Conservation (phyloP, 805 yeast species). For the Metschnikowia aberdeeniae region DNA sequence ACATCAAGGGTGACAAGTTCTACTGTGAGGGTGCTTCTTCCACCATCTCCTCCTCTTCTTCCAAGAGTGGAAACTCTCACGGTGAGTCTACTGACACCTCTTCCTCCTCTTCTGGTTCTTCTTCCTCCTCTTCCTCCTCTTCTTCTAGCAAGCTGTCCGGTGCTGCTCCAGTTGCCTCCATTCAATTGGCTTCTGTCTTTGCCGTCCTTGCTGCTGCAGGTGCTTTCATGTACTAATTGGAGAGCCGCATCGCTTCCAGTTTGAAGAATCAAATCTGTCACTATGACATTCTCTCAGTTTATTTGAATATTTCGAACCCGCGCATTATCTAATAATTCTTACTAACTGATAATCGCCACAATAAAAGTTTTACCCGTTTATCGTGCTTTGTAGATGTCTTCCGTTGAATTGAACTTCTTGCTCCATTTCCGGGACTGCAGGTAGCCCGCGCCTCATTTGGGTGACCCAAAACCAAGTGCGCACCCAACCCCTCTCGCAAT, state of each 20-base stretch:
- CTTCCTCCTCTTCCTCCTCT: constrained; percentile 19
- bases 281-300: constrained; percentile 5
- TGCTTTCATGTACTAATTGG: constrained; percentile 29
- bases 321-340: constrained; percentile 1
- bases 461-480: constrained; percentile 2
- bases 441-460: not conserved
- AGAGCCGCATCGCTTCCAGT: not conserved
- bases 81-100: constrained; percentile 25
- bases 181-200: constrained; percentile 25
- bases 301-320: constrained; percentile 5
- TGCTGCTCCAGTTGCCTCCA: constrained; percentile 23
- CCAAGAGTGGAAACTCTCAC: constrained; percentile 30
- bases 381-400: not conserved
- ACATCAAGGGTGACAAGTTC: constrained; percentile 86
- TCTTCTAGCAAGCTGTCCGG: constrained; percentile 22
- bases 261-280: not conserved
- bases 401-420: not conserved
- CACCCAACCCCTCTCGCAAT: constrained; percentile 1
- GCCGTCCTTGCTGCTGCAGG: constrained; percentile 37
- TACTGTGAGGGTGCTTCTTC: constrained; percentile 49
- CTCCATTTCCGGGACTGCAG: not conserved
- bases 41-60: constrained; percentile 41
- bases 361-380: not conserved
- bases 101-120: constrained; percentile 23
- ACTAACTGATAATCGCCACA: not conserved